These are phyloP conservation scores for Gracilariopsis chorda DNA, from an alignment of 23 red algal genomes.

Conservation along the genomic window DNA sequence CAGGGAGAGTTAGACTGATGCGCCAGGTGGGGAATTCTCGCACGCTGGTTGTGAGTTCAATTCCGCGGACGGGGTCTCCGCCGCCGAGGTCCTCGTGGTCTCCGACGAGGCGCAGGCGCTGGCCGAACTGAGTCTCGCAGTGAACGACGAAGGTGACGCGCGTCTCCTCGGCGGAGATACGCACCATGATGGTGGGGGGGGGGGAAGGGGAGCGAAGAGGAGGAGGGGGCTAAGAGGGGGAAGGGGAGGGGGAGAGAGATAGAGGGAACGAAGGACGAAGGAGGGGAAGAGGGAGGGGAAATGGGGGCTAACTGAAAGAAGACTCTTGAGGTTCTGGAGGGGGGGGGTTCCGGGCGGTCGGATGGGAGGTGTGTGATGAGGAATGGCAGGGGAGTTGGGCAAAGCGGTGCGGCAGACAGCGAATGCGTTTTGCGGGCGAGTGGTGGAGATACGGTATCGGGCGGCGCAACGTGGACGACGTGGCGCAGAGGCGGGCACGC, in stretches of 20 bases:
- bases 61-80: constrained; percentile 53
- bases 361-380: too few species aligned
- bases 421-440: neutral
- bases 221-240: neutral
- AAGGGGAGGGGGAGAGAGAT: neutral
- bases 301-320: neutral
- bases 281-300: neutral
- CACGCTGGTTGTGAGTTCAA: constrained; percentile 47
- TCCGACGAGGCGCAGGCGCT: constrained; percentile 70
- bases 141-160: constrained; percentile 86
- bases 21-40: constrained; percentile 67
- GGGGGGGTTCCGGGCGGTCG: too few species aligned
- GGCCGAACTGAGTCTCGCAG: constrained; percentile 40
- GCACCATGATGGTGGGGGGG: constrained; percentile 34
- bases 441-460: constrained; percentile 10
- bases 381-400: neutral
- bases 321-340: neutral
- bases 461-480: too few species aligned
- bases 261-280: neutral
- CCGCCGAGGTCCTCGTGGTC: constrained; percentile 55
- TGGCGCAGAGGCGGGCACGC: too few species aligned
- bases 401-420: neutral
- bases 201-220: neutral
- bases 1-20: constrained; percentile 70
- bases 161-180: constrained; percentile 55